Base-by-base conservation (phyloP, 1,284 basidiomycete genomes). In the Porodaedalea pini region DNA sequence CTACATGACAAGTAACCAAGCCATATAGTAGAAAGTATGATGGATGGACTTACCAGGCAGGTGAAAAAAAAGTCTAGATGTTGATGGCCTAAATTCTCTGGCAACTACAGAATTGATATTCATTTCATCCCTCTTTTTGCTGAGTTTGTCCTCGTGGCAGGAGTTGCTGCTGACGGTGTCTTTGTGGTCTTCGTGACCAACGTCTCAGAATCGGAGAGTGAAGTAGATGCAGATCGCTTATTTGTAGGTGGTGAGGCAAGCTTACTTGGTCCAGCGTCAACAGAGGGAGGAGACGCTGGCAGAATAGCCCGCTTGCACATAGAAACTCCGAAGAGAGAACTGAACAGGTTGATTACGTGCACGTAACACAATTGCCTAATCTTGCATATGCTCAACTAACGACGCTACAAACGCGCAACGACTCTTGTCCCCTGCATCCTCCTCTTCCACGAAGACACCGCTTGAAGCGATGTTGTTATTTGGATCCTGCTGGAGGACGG, bases 401-500 rank as follows among this genome's bases (percentile, higher is more conserved):
- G 66, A 67, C 7, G 68, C 71, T 19, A 75, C 68, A 53, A 75
- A 69, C 8, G 54, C 61, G 61, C 78, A 78, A 54, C 72, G 66
- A 48, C 62, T 62, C 17, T 62, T 71, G 67, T 82, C 79, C n/a
- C 63, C 62, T 11, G 61, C 62, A 2, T 68, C 65, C 57, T 80
- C 74, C 6, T 57, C 51, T 64, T 82, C 81, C 4, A 75, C 37
- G 23, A 70, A 70, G 58, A 74, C 78, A 4, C 78, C 78, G 53
- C 77, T 80, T 6, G 58, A 59, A 1, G 62, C 65, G n/a, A 68
- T 70, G 19, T 49, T 51, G 2, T 68, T 69, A 1, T 52, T 59
- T 2, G 68, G 64, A 21, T 70, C 73, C 62, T 81, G 72, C 62
- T 80, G 77, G 52, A 83, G 63, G 0, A 79, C 76, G 32, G 80